These are phyloP conservation scores for Barnettozyma sp. DNA, from an alignment of 805 yeast genomes.

Conservation along the genomic window DNA sequence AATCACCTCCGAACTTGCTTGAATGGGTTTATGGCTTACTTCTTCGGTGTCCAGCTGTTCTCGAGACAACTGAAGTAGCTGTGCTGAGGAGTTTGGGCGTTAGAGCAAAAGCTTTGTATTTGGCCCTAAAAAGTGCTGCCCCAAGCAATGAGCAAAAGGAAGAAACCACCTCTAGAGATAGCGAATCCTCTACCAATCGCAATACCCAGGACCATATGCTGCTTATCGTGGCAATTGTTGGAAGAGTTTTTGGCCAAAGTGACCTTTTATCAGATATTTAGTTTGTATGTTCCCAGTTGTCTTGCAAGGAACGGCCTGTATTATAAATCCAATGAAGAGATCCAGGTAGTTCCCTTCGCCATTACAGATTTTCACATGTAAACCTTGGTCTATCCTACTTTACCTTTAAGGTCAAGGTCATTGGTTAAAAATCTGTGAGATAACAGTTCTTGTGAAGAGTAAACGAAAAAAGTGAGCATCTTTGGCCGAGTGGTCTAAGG, in stretches of 20 bases:
- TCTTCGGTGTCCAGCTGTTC: slow-evolving; percentile 13
- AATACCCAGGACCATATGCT: not conserved
- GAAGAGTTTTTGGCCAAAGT: slow-evolving; percentile 2
- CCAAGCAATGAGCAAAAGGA: not conserved
- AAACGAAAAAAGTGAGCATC: too few relatives aligned
- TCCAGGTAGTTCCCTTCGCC: too few relatives aligned
- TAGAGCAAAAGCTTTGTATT: slow-evolving; percentile 10
- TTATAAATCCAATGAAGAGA: too few relatives aligned
- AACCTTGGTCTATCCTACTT: too few relatives aligned
- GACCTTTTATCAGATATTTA: not conserved
- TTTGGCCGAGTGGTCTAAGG: slow-evolving; percentile 3
- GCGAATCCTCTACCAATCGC: too few relatives aligned
- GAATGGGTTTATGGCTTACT: slow-evolving; percentile 20
- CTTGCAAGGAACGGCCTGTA: not conserved
- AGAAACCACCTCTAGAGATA: too few relatives aligned
- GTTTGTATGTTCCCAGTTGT: not conserved
- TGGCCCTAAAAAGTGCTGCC: not conserved
- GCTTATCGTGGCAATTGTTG: slow-evolving; percentile 1
- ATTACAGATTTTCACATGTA: too few relatives aligned
- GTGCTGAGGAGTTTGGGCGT: slow-evolving; percentile 17
- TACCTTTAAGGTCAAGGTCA: too few relatives aligned
- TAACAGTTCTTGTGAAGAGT: too few relatives aligned
- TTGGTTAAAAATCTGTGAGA: too few relatives aligned
- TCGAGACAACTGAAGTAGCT: slow-evolving; percentile 17
- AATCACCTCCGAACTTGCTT: slow-evolving; percentile 10